Evolutionary conservation across 805 yeast species (phyloP).

Genomic region (Yarrowia sp.): DNA sequence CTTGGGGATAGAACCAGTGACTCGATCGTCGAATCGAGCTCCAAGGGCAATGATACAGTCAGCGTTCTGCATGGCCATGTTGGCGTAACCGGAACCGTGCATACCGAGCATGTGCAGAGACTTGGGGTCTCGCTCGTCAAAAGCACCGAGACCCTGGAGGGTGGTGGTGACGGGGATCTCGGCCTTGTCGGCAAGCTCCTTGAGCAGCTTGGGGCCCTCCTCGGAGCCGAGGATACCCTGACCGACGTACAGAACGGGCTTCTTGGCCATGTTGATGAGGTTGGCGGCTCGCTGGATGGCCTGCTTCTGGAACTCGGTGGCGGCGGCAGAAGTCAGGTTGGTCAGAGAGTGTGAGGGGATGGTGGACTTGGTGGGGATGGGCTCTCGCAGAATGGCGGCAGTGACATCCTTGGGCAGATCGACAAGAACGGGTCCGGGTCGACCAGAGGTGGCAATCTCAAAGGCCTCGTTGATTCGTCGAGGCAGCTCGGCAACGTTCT

Average conservation of each 20-base stretch:
- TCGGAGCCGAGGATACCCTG: constrained; percentile 79
- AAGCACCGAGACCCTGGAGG: constrained; percentile 89
- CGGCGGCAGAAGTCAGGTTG: constrained; percentile 65
- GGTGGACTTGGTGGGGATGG: constrained; percentile 88
- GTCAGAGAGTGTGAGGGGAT: constrained; percentile 57
- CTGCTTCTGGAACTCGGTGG: constrained; percentile 70
- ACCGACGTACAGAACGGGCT: constrained; percentile 88
- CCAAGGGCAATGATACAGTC: constrained; percentile 93
- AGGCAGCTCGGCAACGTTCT: constrained; percentile 89
- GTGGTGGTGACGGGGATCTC: constrained; percentile 95
- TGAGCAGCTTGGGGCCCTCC: constrained; percentile 75
- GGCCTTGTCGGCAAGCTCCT: constrained; percentile 86
- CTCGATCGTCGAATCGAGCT: constrained; percentile 98
- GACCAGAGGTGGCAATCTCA: constrained; percentile 91
- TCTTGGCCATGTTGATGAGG: constrained; percentile 76
- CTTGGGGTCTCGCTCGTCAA: constrained; percentile 86
- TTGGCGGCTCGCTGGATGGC: constrained; percentile 75
- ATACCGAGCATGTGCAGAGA: constrained; percentile 96
- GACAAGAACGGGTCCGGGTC: constrained; percentile 98
- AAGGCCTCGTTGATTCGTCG: constrained; percentile 96
- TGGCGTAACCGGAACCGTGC: constrained; percentile 97
- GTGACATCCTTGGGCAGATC: constrained; percentile 98
- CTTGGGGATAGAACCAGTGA: constrained; percentile 77
- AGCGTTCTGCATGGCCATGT: constrained; percentile 88
- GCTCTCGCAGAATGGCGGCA: constrained; percentile 78